These are phyloP conservation scores for Lactarius hatsudake DNA, from an alignment of 768 basidiomycete species.

Conservation along the genomic window DNA sequence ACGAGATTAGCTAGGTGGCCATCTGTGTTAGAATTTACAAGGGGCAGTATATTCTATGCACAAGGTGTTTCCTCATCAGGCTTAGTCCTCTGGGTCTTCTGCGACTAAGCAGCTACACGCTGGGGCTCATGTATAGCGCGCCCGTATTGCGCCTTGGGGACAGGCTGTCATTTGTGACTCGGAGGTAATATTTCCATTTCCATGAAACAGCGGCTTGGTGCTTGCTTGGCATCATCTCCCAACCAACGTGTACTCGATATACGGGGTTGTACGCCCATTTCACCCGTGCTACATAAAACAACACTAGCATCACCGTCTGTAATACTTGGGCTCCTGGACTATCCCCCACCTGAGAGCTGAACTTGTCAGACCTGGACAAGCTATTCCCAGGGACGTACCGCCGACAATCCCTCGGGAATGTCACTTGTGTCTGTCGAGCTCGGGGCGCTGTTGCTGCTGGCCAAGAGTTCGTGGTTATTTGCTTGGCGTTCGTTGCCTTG, in stretches of 20 bases:
- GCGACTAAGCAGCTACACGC: background rate
- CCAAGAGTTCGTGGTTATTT: background rate
- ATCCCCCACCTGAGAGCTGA: background rate
- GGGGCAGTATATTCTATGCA: background rate
- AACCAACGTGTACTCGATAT: background rate
- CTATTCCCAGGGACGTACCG: background rate
- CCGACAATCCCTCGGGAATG: background rate
- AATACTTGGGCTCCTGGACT: background rate
- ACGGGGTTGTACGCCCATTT: background rate
- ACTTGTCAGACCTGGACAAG: background rate
- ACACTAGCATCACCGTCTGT: background rate
- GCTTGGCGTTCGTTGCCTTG: background rate
- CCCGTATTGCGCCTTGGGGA: background rate
- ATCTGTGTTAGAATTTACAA: background rate
- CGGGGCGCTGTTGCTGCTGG: background rate
- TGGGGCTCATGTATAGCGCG: background rate
- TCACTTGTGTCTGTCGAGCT: background rate
- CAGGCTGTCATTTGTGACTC: background rate
- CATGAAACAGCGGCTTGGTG: background rate
- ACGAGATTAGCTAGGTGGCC: background rate
- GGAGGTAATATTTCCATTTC: background rate
- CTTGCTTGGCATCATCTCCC: background rate
- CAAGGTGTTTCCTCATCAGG: background rate
- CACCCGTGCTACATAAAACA: background rate
- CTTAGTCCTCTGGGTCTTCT: background rate